phyloP scores from a whole-genome alignment of 2,329 filamentous ascomycete species.

The Ophiostoma sp. region DNA sequence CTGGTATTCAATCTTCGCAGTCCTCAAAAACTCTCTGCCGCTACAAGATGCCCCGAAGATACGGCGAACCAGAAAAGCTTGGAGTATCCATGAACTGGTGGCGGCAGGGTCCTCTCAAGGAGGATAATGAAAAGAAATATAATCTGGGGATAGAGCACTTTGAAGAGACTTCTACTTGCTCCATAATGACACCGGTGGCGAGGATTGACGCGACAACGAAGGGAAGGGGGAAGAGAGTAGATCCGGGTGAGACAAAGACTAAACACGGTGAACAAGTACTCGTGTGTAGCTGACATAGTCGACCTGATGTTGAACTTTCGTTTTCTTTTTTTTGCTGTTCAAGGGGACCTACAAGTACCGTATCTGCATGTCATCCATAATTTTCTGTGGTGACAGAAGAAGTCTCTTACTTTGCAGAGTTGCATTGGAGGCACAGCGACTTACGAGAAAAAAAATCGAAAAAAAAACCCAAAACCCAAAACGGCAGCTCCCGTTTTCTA shows the following conservation, averaged over 20 bases:
- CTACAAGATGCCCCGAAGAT: conserved; percentile 7
- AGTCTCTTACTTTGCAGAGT: not conserved
- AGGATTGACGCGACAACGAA: not conserved
- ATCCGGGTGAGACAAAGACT: conserved; percentile 1
- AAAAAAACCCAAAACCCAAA: not conserved
- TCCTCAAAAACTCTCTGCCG: not conserved
- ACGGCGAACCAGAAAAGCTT: not conserved
- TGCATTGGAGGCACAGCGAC: not conserved
- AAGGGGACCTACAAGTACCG: not conserved
- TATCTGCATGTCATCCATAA: not conserved
- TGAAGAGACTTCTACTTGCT: not conserved
- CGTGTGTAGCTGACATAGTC: not conserved
- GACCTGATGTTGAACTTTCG: not conserved
- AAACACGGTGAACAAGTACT: not conserved
- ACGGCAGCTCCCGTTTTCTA: conserved; percentile 12
- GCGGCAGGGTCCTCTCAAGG: not conserved
- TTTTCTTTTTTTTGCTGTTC: too few relatives aligned
- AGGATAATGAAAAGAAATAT: not conserved
- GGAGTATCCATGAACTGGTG: not conserved
- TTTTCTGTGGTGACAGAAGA: not conserved
- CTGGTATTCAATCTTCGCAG: not conserved
- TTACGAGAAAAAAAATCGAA: not conserved
- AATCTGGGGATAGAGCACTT: not conserved
- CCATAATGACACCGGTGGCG: not conserved
- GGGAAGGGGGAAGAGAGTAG: not conserved